Evolutionary conservation across 2,329 filamentous ascomycete genomes (phyloP).

Genomic region (Penicillium sp.): DNA sequence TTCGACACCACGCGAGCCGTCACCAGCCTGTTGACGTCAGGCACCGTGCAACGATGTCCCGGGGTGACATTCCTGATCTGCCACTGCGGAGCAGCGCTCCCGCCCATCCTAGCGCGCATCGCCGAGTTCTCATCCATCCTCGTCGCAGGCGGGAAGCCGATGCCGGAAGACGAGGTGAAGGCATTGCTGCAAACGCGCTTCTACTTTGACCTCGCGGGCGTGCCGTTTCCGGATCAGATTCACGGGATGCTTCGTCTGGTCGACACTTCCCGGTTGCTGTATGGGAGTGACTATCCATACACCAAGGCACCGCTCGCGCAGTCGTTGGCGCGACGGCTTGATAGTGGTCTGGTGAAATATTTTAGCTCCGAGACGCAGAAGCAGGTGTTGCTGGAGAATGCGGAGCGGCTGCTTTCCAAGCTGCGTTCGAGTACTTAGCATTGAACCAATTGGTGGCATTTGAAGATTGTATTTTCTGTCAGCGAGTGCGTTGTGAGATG

Average conservation of each 20-base stretch:
- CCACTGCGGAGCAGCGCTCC: conserved; percentile 33
- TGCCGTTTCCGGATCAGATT: conserved; percentile 51
- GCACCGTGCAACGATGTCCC: conserved; percentile 20
- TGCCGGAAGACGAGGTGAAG: conserved; percentile 15
- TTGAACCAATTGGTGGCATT: not conserved
- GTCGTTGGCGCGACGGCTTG: conserved; percentile 43
- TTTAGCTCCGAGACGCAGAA: conserved; percentile 8
- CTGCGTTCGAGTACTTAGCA: not conserved
- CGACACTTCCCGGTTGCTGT: conserved; percentile 47
- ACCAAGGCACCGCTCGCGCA: conserved; percentile 36
- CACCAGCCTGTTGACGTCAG: conserved; percentile 25
- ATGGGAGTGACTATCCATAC: conserved; percentile 55
- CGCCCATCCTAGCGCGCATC: conserved; percentile 25
- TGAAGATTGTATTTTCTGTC: not conserved
- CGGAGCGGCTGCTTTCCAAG: conserved; percentile 7
- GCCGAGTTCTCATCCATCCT: conserved; percentile 18
- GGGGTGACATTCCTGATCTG: conserved; percentile 23
- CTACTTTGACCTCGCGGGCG: conserved; percentile 54
- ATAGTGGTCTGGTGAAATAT: conserved; percentile 29
- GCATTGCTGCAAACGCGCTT: conserved; percentile 38
- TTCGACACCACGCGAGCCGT: conserved; percentile 28
- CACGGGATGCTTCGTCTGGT: conserved; percentile 48
- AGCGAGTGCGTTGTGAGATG: not conserved
- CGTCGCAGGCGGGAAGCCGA: not conserved
- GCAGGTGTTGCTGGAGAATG: conserved; percentile 13